These are phyloP conservation scores for Hippophae tibetana DNA, from an alignment of 306 rosid species.

Conservation along the genomic window DNA sequence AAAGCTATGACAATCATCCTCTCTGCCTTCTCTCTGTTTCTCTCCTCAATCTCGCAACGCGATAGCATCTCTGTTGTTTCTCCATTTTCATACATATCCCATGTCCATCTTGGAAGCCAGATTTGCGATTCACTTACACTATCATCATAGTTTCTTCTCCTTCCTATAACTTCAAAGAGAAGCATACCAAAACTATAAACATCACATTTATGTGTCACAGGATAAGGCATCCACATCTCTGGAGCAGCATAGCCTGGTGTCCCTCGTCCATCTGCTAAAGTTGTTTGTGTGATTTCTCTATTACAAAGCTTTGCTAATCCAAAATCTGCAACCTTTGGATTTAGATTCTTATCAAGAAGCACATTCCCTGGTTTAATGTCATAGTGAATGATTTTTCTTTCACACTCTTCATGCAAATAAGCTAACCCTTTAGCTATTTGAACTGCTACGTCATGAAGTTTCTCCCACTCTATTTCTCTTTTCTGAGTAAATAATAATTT, in stretches of 20 bases:
- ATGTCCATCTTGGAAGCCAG: slow-evolving; percentile 13
- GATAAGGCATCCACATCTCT: slow-evolving; percentile 9
- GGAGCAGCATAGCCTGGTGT: slow-evolving; percentile 10
- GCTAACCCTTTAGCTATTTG: slow-evolving; percentile 6
- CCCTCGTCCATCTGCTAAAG: neutral
- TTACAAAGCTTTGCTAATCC: slow-evolving; percentile 6
- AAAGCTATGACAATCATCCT: slow-evolving; percentile 8
- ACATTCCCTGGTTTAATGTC: slow-evolving; percentile 10
- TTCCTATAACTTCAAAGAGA: slow-evolving; percentile 11
- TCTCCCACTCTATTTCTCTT: slow-evolving; percentile 1
- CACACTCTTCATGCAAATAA: slow-evolving; percentile 15
- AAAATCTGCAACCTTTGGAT: slow-evolving; percentile 9
- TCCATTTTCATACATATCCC: slow-evolving; percentile 4
- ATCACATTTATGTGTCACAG: slow-evolving; percentile 13
- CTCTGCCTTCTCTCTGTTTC: slow-evolving; percentile 4
- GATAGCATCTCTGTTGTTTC: neutral
- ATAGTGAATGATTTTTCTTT: slow-evolving; percentile 10
- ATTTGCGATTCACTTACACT: neutral
- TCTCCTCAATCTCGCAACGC: slow-evolving; percentile 5
- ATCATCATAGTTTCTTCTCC: slow-evolving; percentile 1
- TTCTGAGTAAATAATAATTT: neutral
- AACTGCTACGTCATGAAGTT: neutral
- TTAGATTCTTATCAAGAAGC: neutral
- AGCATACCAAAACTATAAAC: slow-evolving; percentile 17
- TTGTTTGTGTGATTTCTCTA: neutral